Evolutionary conservation across 179 eudicot genomes (phyloP).

Genomic region (Carnegiea gigantea): DNA sequence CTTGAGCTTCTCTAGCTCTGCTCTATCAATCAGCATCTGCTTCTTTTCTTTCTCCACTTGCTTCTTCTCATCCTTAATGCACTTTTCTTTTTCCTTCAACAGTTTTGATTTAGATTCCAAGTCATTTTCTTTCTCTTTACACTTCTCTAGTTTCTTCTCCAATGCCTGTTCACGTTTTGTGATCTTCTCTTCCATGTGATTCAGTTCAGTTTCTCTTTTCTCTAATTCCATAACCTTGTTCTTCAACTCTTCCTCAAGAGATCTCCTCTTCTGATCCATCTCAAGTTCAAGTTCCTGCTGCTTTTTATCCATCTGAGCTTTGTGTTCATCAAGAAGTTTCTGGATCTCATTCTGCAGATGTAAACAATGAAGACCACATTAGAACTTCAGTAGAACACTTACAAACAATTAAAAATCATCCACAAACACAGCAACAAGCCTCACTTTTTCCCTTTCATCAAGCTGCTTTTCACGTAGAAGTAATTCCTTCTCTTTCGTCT

Average conservation of each 20-base stretch:
- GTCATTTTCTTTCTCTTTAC: constrained; percentile 75
- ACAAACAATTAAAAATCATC: neutral
- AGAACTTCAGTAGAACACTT: neutral
- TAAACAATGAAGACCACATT: neutral
- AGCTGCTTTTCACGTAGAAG: constrained; percentile 58
- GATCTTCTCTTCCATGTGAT: constrained; percentile 71
- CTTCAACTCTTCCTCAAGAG: constrained; percentile 60
- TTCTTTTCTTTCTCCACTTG: constrained; percentile 56
- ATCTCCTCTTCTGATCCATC: constrained; percentile 59
- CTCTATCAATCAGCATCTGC: constrained; percentile 51
- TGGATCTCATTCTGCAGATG: constrained; percentile 59
- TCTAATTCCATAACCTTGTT: constrained; percentile 48
- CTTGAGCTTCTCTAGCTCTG: constrained; percentile 43
- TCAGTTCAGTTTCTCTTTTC: constrained; percentile 55
- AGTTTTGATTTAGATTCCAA: constrained; percentile 49
- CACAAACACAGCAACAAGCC: constrained; percentile 16
- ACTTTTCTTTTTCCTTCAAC: constrained; percentile 66
- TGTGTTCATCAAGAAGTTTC: constrained; percentile 66
- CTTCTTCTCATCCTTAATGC: constrained; percentile 58
- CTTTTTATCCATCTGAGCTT: constrained; percentile 50
- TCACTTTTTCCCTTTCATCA: constrained; percentile 69
- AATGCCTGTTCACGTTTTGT: constrained; percentile 65
- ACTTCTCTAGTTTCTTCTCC: constrained; percentile 72
- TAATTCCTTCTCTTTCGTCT: constrained; percentile 70
- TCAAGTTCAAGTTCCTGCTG: constrained; percentile 67